Evolutionary conservation across 108 stramenopile species (phyloP), one percentile per base, ranked within the genome.

Genomic region (Schizochytrium sp.): DNA sequence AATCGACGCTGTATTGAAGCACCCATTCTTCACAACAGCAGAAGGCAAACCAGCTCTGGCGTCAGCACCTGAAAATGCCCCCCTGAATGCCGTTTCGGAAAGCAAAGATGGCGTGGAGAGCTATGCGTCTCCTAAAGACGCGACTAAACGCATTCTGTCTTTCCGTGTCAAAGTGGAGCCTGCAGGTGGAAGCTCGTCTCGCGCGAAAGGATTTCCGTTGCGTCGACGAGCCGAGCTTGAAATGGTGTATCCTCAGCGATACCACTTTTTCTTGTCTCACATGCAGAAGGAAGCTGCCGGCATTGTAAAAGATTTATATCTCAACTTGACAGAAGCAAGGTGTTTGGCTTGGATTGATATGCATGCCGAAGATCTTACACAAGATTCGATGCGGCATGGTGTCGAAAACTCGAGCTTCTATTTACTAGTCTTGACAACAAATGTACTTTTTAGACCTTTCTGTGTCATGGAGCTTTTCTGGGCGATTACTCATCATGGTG

Each of bases 391-490:
- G 76, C 47, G 76, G 0, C 50, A 83, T 5, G 76, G 76, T 10
- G 76, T 83, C 0, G 53, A 83, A 40, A 83, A 83, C 47, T 49
- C 76, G 5, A 83, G 53, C 50, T 49, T 38, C 40, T 83, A 55
- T 53, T 47, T 83, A n/a, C 76, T 83, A 2, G 76, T 83, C 50
- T 53, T 83, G 2, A 83, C 76, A 10, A 17, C 38, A n/a, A 55
- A 55, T 53, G 76, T 83, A 55, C 76, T 83, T 0, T 83, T 83
- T 50, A 47, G 76, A 40, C 47, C 47, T n/a, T 83, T 55, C 55
- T 83, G 76, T 53, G 76, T 83, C 45, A 83, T 55, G 76, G 76
- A 83, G 53, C 47, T 83, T n/a, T 55, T 83, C 15, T 83, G 76
- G 76, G 76, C 76, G 8, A 49, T 83, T 10, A 38, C 40, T 8